Base-by-base conservation (phyloP, 2,329 filamentous ascomycete species). In the Colletotrichum spinosum region DNA sequence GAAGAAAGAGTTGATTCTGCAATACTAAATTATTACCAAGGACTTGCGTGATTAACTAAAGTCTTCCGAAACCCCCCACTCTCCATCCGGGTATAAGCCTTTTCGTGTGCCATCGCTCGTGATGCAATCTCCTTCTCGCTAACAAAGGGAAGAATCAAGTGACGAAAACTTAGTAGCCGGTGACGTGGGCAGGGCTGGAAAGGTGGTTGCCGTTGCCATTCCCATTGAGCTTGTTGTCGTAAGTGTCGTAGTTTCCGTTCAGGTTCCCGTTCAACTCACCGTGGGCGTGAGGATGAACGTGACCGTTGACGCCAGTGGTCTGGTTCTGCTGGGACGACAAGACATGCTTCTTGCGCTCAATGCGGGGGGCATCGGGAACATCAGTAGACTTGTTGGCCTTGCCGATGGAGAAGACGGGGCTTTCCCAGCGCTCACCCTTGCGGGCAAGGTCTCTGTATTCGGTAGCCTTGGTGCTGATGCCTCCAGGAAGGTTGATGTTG, bases 351-450 rank as follows among this genome's bases (percentile, higher is more conserved):
- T 87, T 88, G 66, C 80, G 80, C 63, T 79, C 77, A 11, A 88
- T 79, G 61, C 79, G 75, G 33, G 85, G 85, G 2, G 84, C 80
- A n/a, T 73, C 75, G 2, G 94, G 94, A 48, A 97, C 85, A 72
- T 91, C 87, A 33, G 80, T 84, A 46, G 92, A 93, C 79, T 90
- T 89, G 60, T 86, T 83, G 10, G 94, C 94, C 48, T 81, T 86
- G 52, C 96, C 95, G 71, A 98, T 91, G 66, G 88, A 90, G 83
- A 99, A 99, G 73, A 99, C 89, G 9, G 95, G 93, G 67, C 92
- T 97, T 84, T 97, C 91, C 96, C 96, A 99, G 78, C 89, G 90
- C 60, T 97, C 92, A 56, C 96, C 96, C 87, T 96, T 93, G 70
- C 83, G 84, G 8, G 95, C 93, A 63, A 97, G 85, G 25, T 97